Conservation (phyloP, 805 yeast genomes). For the Candida succiphila region DNA sequence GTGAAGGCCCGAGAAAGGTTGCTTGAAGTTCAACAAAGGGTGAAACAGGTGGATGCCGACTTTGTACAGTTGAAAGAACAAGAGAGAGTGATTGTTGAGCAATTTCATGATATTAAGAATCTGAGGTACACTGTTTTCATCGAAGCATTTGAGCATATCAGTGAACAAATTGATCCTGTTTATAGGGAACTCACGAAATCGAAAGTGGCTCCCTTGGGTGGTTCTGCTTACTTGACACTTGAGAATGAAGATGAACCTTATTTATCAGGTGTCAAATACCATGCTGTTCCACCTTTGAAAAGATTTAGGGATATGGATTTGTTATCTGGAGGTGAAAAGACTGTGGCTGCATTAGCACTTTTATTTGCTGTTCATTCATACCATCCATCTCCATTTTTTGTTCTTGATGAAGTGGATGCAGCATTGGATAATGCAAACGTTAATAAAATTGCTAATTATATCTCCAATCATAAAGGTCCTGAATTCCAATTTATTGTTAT, state of each 20-base stretch:
- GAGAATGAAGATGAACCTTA: constrained; percentile 91
- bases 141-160: constrained; percentile 68
- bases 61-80: constrained; percentile 48
- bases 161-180: constrained; percentile 59
- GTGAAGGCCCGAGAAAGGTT: constrained; percentile 71
- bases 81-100: constrained; percentile 44
- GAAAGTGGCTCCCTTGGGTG: constrained; percentile 68
- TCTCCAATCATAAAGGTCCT: constrained; percentile 63
- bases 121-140: constrained; percentile 56
- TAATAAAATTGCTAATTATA: constrained; percentile 76
- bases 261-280: constrained; percentile 71
- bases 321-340: constrained; percentile 93
- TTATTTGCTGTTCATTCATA: constrained; percentile 84
- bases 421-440: constrained; percentile 91
- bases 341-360: constrained; percentile 91
- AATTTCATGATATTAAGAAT: constrained; percentile 49
- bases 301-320: constrained; percentile 88
- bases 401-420: constrained; percentile 96
- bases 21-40: constrained; percentile 51
- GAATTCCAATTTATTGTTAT: constrained; percentile 87
- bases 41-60: constrained; percentile 54
- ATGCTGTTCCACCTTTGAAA: constrained; percentile 95
- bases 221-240: constrained; percentile 81
- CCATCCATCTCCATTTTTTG: constrained; percentile 93
- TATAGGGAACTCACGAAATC: constrained; percentile 82